Base-by-base conservation (phyloP, 1,284 basidiomycete genomes). In the Volvariella volvacea region DNA sequence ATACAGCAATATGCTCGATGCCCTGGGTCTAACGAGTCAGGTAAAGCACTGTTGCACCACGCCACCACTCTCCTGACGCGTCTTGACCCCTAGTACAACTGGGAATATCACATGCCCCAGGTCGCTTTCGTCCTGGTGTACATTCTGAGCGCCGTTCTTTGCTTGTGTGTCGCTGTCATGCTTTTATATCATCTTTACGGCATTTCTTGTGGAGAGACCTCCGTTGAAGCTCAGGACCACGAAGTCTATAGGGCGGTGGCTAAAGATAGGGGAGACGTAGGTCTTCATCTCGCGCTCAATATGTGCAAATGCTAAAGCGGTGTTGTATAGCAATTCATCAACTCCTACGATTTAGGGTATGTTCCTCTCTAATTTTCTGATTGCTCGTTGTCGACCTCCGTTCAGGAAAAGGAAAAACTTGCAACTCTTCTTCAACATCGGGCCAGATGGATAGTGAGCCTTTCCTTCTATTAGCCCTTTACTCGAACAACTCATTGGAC, bases 181-280 rank as follows among this genome's bases (percentile, higher is more conserved):
- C 67, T 82, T 0, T 58, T 65, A 0, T 97, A 88, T 76, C 92
- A 97, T 55, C 46, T 98, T 1, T 84, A 79, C 67, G 73, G 86
- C 49, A 66, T 96, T 6, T 63, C 76, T 0, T 64, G 70, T n/a
- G 92, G 84, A 0, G 93, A 97, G 61, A 98, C 93, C 0, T 82
- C 86, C 0, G 94, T 98, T 12, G 96, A 99, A 64, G 74, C 74
- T 2, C 89, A 92, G 54, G 95, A 99, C 57, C 82, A 94, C 58
- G 80, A 80, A 7, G 74, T 86, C 36, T 95, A 97, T 57, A 70
- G 78, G 1, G 76, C 72, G 48, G 64, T 80, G 28, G 92, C 92
- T 0, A 76, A 77, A 50, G 66, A 69, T 12, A 73, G 90, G 30
- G 83, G 83, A 31, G 78, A 91, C 66, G 85, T 86, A 47, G 36